These are phyloP conservation scores for Ceratobasidium theobromae DNA, from an alignment of 1,284 basidiomycete species.

Conservation along the genomic window DNA sequence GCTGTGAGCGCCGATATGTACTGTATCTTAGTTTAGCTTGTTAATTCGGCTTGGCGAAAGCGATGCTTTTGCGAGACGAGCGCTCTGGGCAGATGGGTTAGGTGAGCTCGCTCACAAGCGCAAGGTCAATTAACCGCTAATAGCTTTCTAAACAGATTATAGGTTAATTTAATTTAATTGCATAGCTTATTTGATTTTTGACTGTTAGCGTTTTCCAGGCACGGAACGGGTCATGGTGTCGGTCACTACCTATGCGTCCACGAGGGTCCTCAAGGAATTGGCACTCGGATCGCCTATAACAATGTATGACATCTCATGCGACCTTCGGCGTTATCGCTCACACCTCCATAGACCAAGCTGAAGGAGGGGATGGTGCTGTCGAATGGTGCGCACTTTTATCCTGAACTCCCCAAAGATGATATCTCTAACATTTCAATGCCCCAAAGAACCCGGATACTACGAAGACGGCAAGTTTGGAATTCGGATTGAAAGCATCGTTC, in stretches of 20 bases:
- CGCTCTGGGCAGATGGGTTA: conserved; percentile 90
- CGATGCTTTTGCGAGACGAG: conserved; percentile 80
- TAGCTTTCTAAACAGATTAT: conserved; percentile 45
- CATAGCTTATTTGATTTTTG: neutral
- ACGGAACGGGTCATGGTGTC: conserved; percentile 93
- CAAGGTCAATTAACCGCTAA: neutral
- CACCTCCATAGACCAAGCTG: conserved; percentile 51
- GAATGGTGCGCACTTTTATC: conserved; percentile 61
- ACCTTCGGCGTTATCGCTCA: neutral
- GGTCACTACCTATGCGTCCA: conserved; percentile 93
- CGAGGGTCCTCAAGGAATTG: conserved; percentile 90
- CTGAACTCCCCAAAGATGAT: neutral
- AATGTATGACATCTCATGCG: conserved; percentile 39
- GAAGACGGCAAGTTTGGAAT: conserved; percentile 91
- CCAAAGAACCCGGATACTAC: conserved; percentile 87
- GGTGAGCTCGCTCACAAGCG: conserved; percentile 49
- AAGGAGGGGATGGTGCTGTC: conserved; percentile 87
- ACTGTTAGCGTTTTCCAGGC: conserved; percentile 48
- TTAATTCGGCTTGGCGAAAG: conserved; percentile 46
- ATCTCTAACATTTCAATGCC: neutral
- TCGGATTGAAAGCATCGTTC: conserved; percentile 86
- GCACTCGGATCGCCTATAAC: conserved; percentile 63
- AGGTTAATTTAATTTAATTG: conserved; percentile 41
- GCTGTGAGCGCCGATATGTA: conserved; percentile 49
- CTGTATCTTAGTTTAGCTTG: conserved; percentile 1